Percentiles rank a stretch among this genome's conserved stretches.
phyloP scores from a whole-genome alignment of 2,329 filamentous ascomycete genomes.

The Akanthomyces muscarius region DNA sequence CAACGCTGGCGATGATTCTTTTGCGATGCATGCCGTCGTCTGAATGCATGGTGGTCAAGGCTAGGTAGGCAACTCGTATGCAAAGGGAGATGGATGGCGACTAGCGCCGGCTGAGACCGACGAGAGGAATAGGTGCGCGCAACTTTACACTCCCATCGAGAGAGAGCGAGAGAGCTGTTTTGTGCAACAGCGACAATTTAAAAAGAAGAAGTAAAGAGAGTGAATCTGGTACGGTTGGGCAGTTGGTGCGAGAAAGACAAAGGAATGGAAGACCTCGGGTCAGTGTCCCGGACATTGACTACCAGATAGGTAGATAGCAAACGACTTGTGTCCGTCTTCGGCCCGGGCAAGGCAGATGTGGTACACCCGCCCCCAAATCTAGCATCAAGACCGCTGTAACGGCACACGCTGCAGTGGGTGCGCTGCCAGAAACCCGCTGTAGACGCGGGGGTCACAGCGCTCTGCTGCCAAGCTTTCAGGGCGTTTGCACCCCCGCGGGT shows the following conservation, averaged over 20 bases:
- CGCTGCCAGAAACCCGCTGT: background rate
- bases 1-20: constrained; percentile 77
- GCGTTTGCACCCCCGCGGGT: too few species aligned
- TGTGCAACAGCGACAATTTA: background rate
- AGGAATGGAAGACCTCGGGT: constrained; percentile 7
- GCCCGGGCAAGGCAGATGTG: background rate
- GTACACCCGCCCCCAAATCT: background rate
- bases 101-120: background rate
- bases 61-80: background rate
- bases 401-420: background rate
- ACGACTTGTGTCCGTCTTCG: constrained; percentile 13
- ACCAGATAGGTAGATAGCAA: background rate
- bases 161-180: background rate
- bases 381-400: constrained; percentile 1
- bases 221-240: background rate
- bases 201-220: background rate
- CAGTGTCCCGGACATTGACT: background rate
- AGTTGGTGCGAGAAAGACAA: background rate
- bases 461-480: too few species aligned
- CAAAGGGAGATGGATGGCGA: constrained; percentile 8
- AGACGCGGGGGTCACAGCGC: background rate
- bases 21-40: constrained; percentile 52
- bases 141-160: constrained; percentile 2
- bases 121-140: background rate
- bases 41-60: constrained; percentile 37